These are phyloP conservation scores for Turnera subulata DNA, from an alignment of 345 rosid genomes.

Conservation along the genomic window DNA sequence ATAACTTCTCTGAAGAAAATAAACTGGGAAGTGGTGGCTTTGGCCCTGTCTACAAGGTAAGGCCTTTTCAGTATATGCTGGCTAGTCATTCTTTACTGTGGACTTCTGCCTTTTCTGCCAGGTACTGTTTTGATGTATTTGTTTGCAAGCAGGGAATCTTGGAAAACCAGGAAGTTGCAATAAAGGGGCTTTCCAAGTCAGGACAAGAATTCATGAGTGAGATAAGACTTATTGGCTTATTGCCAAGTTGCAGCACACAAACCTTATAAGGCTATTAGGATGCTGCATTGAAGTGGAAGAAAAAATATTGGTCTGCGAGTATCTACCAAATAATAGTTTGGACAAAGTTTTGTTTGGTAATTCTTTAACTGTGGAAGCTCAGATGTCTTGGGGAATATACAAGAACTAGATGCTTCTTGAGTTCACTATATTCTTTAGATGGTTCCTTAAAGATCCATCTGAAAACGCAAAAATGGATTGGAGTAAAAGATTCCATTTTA, in stretches of 20 bases:
- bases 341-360: not conserved
- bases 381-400: not conserved
- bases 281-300: not conserved
- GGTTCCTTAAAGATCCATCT: not conserved
- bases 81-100: too few species aligned
- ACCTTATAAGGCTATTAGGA: not conserved
- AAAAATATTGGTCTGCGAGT: constrained; percentile 1
- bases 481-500: not conserved
- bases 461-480: not conserved
- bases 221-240: not conserved
- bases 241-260: not conserved
- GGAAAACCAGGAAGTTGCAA: not conserved
- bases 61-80: not conserved
- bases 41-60: not conserved
- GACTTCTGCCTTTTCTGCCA: not conserved
- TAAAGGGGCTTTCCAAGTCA: not conserved
- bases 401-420: not conserved
- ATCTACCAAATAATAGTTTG: not conserved
- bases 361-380: not conserved
- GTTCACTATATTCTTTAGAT: not conserved
- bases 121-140: not conserved
- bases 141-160: not conserved
- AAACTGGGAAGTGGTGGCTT: not conserved
- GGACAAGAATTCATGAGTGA: constrained; percentile 1
- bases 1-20: not conserved